Evolutionary conservation across 495 filamentous ascomycete genomes (phyloP).

Genomic region (Trichocladium antarcticum): DNA sequence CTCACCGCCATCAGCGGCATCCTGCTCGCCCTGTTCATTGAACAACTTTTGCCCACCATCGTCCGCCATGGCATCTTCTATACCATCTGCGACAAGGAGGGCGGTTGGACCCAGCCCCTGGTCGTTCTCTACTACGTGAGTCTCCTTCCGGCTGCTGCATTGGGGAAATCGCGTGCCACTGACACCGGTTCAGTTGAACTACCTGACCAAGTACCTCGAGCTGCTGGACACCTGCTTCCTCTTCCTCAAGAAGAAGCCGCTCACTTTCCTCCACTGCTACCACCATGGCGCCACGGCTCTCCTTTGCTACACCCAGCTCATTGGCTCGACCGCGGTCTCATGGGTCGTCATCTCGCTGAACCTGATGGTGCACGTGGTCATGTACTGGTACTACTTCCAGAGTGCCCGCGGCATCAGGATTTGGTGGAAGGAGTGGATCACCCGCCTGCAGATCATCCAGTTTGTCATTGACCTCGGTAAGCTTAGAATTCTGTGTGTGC

Average conservation of each 20-base stretch:
- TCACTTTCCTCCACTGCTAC: constrained; percentile 81
- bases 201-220: constrained; percentile 75
- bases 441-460: constrained; percentile 72
- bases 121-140: constrained; percentile 72
- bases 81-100: constrained; percentile 55
- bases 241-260: constrained; percentile 78
- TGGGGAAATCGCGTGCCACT: constrained; percentile 14
- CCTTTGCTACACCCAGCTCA: constrained; percentile 76
- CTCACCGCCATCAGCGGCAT: constrained; percentile 58
- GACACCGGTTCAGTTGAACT: constrained; percentile 54
- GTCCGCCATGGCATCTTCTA: constrained; percentile 58
- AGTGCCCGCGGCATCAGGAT: constrained; percentile 67
- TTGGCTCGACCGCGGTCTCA: constrained; percentile 64
- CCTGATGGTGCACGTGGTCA: constrained; percentile 67
- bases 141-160: constrained; percentile 5
- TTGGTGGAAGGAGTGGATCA: constrained; percentile 91
- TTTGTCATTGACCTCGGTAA: constrained; percentile 70
- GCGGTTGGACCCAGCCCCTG: constrained; percentile 69
- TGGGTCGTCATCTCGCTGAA: constrained; percentile 74
- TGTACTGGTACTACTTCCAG: constrained; percentile 77
- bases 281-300: constrained; percentile 74
- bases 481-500: constrained; percentile 10
- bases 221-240: constrained; percentile 72
- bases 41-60: constrained; percentile 61
- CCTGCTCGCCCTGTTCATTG: constrained; percentile 58